Evolutionary conservation across 306 rosid species (phyloP).

Genomic region (Amphicarpaea edgeworthii): DNA sequence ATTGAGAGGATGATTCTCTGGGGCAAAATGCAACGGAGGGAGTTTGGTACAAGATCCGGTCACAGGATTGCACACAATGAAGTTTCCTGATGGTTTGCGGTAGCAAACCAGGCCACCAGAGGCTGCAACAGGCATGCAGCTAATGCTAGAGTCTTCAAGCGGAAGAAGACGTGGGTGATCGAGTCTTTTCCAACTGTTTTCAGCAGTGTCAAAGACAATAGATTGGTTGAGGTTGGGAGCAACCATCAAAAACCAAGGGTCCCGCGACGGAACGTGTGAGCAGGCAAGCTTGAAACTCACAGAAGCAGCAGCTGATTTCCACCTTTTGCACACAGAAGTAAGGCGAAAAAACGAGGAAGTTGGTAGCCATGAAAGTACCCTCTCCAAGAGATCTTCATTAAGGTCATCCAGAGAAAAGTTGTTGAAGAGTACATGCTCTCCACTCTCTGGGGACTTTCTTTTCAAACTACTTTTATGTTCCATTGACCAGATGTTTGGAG

Average conservation of each 20-base stretch:
- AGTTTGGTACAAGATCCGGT: constrained; percentile 67
- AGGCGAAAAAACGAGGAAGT: constrained; percentile 87
- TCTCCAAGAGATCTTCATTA: constrained; percentile 87
- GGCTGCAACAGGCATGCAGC: constrained; percentile 89
- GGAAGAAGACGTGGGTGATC: constrained; percentile 60
- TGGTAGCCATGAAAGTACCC: constrained; percentile 87
- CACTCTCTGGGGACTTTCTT: constrained; percentile 69
- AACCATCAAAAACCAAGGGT: constrained; percentile 96
- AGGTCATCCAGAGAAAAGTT: constrained; percentile 73
- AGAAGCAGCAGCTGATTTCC: constrained; percentile 83
- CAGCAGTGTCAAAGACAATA: constrained; percentile 76
- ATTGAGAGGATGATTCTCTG: constrained; percentile 61
- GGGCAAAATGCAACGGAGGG: constrained; percentile 61
- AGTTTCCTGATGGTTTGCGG: constrained; percentile 63
- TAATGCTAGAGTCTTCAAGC: constrained; percentile 42
- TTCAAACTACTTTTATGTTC: constrained; percentile 61
- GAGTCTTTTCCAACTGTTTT: constrained; percentile 76
- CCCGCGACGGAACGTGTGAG: constrained; percentile 71
- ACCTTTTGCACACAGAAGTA: constrained; percentile 87
- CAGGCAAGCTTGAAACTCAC: constrained; percentile 87
- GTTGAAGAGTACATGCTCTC: constrained; percentile 36
- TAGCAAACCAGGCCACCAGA: constrained; percentile 89
- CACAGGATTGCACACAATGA: constrained; percentile 71
- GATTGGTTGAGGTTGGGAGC: constrained; percentile 70
- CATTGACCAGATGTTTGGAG: constrained; percentile 52